Percentiles rank a stretch among this genome's conserved stretches.
Evolutionary conservation across 306 rosid species (phyloP).

Genomic region (Pachyrhizus erosus): DNA sequence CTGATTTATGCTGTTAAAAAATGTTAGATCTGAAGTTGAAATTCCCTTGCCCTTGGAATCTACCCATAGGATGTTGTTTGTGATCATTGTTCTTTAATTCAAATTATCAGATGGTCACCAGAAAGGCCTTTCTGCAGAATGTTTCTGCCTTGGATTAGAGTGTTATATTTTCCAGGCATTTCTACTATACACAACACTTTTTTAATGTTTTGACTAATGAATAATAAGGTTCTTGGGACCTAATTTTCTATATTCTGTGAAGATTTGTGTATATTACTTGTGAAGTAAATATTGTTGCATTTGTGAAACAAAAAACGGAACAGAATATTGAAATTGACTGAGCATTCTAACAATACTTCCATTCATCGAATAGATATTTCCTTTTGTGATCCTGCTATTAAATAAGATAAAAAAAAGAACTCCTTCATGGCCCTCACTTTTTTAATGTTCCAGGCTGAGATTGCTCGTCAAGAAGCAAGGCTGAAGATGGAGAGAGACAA

Average conservation of each 20-base stretch:
- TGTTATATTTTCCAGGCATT: neutral
- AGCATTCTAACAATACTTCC: neutral
- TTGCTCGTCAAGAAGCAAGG: conserved; percentile 93
- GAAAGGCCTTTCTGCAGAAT: neutral
- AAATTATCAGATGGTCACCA: neutral
- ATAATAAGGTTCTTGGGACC: neutral
- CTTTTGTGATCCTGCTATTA: neutral
- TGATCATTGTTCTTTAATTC: neutral
- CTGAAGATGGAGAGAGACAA: conserved; percentile 95
- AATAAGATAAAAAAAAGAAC: neutral
- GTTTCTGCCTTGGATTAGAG: neutral
- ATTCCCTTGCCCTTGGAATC: neutral
- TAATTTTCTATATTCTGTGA: neutral
- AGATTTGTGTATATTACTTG: neutral
- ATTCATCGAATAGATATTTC: neutral
- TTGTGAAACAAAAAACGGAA: neutral
- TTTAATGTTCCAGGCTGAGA: conserved; percentile 70
- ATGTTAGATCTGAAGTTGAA: neutral
- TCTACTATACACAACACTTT: neutral
- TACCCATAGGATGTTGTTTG: neutral
- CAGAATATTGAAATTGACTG: neutral
- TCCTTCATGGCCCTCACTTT: neutral
- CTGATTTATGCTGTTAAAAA: neutral
- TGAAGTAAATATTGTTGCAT: conserved; percentile 1
- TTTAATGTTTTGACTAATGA: neutral